Base-by-base conservation (phyloP, 768 basidiomycete genomes). In the Neoboletus subvelutipes region DNA sequence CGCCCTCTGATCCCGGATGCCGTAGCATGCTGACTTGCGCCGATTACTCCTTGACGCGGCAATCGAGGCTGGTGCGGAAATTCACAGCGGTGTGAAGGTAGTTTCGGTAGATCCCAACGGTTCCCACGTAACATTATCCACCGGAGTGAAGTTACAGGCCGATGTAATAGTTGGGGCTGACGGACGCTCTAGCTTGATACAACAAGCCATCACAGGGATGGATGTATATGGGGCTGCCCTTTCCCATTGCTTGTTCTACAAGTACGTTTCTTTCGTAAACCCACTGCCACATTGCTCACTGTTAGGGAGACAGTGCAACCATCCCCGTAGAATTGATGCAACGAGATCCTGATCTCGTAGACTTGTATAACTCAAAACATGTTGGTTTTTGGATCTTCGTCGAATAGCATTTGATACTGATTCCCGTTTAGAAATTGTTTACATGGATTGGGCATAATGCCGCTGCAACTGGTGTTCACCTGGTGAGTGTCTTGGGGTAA, bases 151-250 rank as follows among this genome's bases (percentile, higher is more conserved):
- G 13, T 53, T 84, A 10, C 63, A 60, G 17, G 80, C 79, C 17
- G 83, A 87, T 64, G 68, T 85, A 29, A 71, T 87, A 51, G 75
- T 87, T 20, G 85, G 81, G 33, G 85, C 86, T 4, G 86, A 87
- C 66, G 86, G 86, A 7, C 73, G 72, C 42, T 66, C 71, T 17
- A 83, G 83, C 22, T 24, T 79, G 31, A 69, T 76, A n/a, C 66
- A 75, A 37, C 66, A 64, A 24, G 63, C 71, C 3, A 66, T 81
- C 2, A 54, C 73, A 13, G 71, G 67, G 1, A 62, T 68, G 13
- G 66, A 73, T 37, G 73, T 73, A 22, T 66, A 69, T 50, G 62
- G 64, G 0, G 54, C 63, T 6, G 56, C 60, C 1, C 67, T 73
- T 55, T 56, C 65, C 52, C 49, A 64, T 42, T 49, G 71, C 59